Conservation (phyloP, 169 alveolate species). For the Theileria sp. region DNA sequence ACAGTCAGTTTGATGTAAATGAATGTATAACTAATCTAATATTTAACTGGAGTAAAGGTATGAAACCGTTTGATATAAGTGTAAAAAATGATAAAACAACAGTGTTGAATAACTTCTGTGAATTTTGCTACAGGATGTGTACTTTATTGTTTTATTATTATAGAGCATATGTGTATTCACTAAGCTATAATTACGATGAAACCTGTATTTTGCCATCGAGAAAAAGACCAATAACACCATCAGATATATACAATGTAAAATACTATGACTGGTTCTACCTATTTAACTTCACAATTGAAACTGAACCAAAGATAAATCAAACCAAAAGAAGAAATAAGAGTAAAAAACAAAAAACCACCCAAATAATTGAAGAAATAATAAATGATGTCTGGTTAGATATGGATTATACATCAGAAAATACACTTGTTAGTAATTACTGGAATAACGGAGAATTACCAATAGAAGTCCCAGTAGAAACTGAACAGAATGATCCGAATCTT, state of each 20-base stretch:
- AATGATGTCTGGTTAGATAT: conserved; percentile 56
- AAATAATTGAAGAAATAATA: neutral
- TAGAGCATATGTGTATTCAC: neutral
- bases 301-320: neutral
- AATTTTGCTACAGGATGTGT: neutral
- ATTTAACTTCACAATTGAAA: conserved; percentile 16
- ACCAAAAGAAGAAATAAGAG: neutral
- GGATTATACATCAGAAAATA: conserved; percentile 35
- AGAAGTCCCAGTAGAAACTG: neutral
- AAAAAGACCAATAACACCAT: neutral
- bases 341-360: neutral
- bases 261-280: neutral
- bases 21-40: neutral
- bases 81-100: neutral
- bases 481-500: neutral
- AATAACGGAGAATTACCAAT: neutral
- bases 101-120: neutral
- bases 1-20: neutral
- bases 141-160: neutral
- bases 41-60: neutral
- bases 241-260: neutral
- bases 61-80: too few species aligned
- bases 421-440: conserved; percentile 29
- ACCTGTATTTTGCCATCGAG: neutral
- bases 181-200: neutral